Evolutionary conservation across 225 moss, liverwort and hornwort species (phyloP).

Genomic region (Ulota crispa): DNA sequence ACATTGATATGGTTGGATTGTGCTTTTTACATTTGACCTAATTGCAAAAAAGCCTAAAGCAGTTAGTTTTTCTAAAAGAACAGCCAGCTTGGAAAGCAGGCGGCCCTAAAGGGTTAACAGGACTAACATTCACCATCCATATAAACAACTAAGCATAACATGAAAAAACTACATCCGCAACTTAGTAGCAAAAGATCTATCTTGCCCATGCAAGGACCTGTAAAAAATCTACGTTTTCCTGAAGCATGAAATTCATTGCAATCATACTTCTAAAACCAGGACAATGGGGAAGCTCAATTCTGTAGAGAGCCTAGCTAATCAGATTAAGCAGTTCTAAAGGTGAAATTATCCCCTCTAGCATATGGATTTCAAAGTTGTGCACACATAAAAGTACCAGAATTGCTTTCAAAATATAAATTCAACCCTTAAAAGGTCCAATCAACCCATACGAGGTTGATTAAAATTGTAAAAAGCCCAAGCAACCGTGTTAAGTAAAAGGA

Average conservation of each 20-base stretch:
- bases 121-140: not conserved
- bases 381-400: not conserved
- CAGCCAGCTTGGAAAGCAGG: too few relatives aligned
- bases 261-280: not conserved
- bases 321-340: not conserved
- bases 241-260: not conserved
- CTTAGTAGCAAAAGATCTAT: not conserved
- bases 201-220: not conserved
- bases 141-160: not conserved
- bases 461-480: not conserved
- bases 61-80: too few relatives aligned
- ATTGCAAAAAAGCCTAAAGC: too few relatives aligned
- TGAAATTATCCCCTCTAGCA: not conserved
- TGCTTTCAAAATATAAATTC: not conserved
- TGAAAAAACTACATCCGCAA: not conserved
- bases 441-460: not conserved
- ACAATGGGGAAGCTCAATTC: not conserved
- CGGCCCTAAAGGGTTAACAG: too few relatives aligned
- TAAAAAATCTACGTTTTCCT: not conserved
- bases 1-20: too few relatives aligned
- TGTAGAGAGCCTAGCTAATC: not conserved
- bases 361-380: not conserved
- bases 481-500: not conserved
- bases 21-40: too few relatives aligned
- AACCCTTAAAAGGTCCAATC: not conserved